Percentiles rank a stretch among this genome's conserved stretches.
These are phyloP conservation scores for Leccinellum albellum DNA, from an alignment of 768 basidiomycete genomes.

Conservation along the genomic window DNA sequence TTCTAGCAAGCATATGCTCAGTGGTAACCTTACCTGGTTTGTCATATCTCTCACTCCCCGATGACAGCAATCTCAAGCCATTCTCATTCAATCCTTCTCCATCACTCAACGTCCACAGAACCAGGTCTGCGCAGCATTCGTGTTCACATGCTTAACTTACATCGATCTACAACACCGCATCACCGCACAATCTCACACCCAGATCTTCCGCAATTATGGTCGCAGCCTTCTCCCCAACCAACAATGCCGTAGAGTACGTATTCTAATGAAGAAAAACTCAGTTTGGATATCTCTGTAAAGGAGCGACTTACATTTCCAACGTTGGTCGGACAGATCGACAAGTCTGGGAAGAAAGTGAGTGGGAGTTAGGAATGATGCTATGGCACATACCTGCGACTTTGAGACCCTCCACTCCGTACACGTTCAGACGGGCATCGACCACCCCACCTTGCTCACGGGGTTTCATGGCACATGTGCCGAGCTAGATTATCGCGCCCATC, in stretches of 20 bases:
- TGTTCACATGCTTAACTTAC: too few relatives aligned
- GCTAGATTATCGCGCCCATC: not conserved
- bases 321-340: constrained; percentile 8
- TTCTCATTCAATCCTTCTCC: too few relatives aligned
- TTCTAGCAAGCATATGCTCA: too few relatives aligned
- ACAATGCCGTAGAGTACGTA: not conserved
- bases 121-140: too few relatives aligned
- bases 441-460: constrained; percentile 6
- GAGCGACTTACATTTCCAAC: constrained; percentile 2
- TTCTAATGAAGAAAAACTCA: not conserved
- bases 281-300: not conserved
- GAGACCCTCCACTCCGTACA: constrained; percentile 9
- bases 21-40: too few relatives aligned
- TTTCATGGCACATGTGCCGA: constrained; percentile 65
- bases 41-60: too few relatives aligned
- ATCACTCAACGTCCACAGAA: too few relatives aligned
- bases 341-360: not conserved
- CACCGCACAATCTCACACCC: not conserved
- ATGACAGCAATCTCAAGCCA: too few relatives aligned
- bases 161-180: not conserved
- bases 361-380: not conserved
- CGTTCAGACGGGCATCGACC: constrained; percentile 12
- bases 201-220: not conserved
- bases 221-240: not conserved
- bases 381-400: constrained; percentile 14